Evolutionary conservation across 164 flowering plant species (phyloP).

Genomic region (Magnolia kwangsiensis): DNA sequence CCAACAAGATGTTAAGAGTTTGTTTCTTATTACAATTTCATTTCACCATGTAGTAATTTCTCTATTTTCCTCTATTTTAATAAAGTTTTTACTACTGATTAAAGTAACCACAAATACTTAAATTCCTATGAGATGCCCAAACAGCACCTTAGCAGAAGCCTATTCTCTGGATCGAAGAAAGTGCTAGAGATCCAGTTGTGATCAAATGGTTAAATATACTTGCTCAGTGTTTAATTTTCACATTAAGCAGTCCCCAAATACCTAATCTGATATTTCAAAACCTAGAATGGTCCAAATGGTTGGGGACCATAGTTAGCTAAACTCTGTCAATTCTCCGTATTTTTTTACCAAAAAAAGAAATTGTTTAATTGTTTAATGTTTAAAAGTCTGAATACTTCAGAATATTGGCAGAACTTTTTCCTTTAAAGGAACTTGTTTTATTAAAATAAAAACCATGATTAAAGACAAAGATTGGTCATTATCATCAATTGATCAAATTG

Average conservation of each 20-base stretch:
- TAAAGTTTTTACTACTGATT: background rate
- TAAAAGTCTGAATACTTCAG: too few relatives aligned
- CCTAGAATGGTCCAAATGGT: too few relatives aligned
- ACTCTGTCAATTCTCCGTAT: too few relatives aligned
- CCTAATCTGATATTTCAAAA: too few relatives aligned
- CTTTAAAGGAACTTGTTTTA: too few relatives aligned
- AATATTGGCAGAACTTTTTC: too few relatives aligned
- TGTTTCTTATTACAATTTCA: background rate
- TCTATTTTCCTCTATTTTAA: background rate
- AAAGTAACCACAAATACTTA: background rate
- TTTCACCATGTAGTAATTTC: background rate
- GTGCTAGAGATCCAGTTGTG: background rate
- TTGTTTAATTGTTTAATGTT: too few relatives aligned
- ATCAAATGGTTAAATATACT: background rate
- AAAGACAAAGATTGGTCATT: too few relatives aligned
- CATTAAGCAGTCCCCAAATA: background rate
- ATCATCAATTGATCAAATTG: too few relatives aligned
- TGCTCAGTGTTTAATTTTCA: background rate
- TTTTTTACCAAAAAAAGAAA: too few relatives aligned
- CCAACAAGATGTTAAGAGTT: background rate
- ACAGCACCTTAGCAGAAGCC: background rate
- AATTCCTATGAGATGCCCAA: background rate
- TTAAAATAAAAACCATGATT: too few relatives aligned
- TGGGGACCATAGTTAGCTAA: too few relatives aligned
- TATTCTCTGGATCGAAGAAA: background rate